Base-by-base conservation (phyloP, 768 basidiomycete genomes). In the Auriculariales sp. region DNA sequence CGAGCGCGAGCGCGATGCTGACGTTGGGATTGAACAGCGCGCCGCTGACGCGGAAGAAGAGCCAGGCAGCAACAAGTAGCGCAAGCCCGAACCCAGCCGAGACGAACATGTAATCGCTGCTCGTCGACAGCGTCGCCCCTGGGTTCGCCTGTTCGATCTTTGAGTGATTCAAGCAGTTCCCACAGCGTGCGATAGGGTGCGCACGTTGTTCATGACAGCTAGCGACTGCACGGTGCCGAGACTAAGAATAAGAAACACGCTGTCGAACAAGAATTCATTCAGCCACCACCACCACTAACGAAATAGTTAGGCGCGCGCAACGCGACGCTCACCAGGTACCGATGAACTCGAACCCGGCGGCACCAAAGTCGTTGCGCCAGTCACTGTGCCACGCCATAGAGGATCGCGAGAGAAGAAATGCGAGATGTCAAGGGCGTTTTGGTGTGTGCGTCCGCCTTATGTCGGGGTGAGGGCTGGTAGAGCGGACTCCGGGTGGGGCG, bases 1-100 rank as follows among this genome's bases (percentile, higher is more conserved):
- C 65, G 35, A 83, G 66, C 47, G 78, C 67, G 30, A 83, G 71
- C 7, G 80, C 73, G 33, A 78, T 64, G 14, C 73, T 75, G 52
- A 83, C 68, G 52, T 78, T 68, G 0, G 79, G 80, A 53, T 82
- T 84, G 63, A 81, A 83, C 22, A 81, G 62, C 4, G 78, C 78
- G 9, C 79, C 79, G 0, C 78, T 79, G 22, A 72, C 62, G 33
- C 79, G 71, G 58, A 73, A 83, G 62, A 83, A 83, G 10, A 81
- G 56, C 80, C 81, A 84, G 6, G 73, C 79, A 2, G 75, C 74
- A 35, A 77, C 70, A 44, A 82, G 66, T 39, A 84, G 70, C 54
- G 73, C 72, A 44, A 83, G 60, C 0, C 82, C 80, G 22, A 44
- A 44, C 17, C 39, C 39, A 24, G 39, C 39, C 7, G 39, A 44